Base-by-base conservation (phyloP, 2,329 filamentous ascomycete species). In the Colletotrichum chlorophyti region DNA sequence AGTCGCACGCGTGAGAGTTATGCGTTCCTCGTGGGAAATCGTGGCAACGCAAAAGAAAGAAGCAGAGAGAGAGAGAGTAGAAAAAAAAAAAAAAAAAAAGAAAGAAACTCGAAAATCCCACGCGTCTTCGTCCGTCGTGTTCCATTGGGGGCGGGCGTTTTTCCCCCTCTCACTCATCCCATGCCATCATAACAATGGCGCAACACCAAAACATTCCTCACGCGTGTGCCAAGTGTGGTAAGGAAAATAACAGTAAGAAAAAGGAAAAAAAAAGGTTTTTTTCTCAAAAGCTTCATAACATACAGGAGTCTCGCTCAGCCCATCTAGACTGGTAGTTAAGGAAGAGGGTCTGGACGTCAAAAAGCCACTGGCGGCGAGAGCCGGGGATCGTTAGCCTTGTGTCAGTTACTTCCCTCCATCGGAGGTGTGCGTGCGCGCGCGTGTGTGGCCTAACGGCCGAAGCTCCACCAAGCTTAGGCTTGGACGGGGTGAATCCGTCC, bases 1-100 rank as follows among this genome's bases (percentile, higher is more conserved):
- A 31, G 43, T 38, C 37, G 51, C 32, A 48, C 51, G 55, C 43
- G 55, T 37, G 31, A 59, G 31, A 49, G 19, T 32, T 59, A 26
- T 55, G 51, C 55, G 55, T 59, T 59, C 55, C 43, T 55, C 43
- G 43, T 55, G 55, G 43, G 17, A 31, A 41, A 37, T n/a, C 31
- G 51, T 59, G 55, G 51, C 43, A 34, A 49, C 23, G 21, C 24
- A 41, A 27, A 45, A 19, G 42, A 17, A 21, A 24, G 14, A n/a
- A 42, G 14, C 21, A 21, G 29, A 48, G n/a, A 47, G 34, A 38
- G 21, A 59, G 11, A 24, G 38, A 29, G 21, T 5, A 45, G 9
- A 12, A 14, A 31, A 15, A 27, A 26, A 21, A 37, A 15, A 15
- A 26, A n/a, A 32, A 17, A 4, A 27, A 27, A 46, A 32, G 26